Evolutionary conservation across 139 green algal genomes (phyloP), one percentile per base, ranked within the genome.

Genomic region (Mychonastes homosphaera): DNA sequence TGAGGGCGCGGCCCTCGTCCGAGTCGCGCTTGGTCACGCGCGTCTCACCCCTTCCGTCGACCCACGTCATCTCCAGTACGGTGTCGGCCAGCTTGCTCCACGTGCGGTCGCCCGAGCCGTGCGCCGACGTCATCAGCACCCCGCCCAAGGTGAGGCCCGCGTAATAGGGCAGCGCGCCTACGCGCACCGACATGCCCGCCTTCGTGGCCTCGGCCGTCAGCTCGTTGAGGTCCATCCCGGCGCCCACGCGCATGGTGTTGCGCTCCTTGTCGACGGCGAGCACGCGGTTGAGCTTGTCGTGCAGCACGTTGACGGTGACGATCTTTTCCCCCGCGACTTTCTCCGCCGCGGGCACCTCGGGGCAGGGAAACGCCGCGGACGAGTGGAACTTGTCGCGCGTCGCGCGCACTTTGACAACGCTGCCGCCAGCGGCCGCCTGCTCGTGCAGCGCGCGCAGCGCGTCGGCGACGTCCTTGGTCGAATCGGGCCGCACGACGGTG

Each of bases 351-450:
- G 47, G 9, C n/a, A 24, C 29, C 35, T 35, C 40, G 4, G 60
- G 60, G 32, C 60, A 67, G 10, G 49, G 23, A 13, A 67, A 67
- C 6, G 60, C 28, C 4, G 60, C 16, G 4, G 49, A 60, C 49
- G 49, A 60, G 60, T 67, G 60, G 39, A 60, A 67, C 60, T 45
- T 60, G 51, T 61, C n/a, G n/a, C n/a, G 61, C 18, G 61, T 47
- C 6, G 61, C 61, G 6, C 61, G 35, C 6, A 67, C 40, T 51
- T 67, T 67, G 8, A 67, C 30, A 2, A 15, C 8, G 16, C 23
- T 36, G 23, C 41, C 51, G 26, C 50, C 50, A 2, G 19, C 50
- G 21, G 8, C 28, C 30, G 61, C 61, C 18, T 24, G 30, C 21
- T 29, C 38, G 3, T 39, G 6, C 7, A 61, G 51, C 13, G 29